Base-by-base conservation (phyloP, 2,329 filamentous ascomycete species). In the Aspergillus eucalypticola region DNA sequence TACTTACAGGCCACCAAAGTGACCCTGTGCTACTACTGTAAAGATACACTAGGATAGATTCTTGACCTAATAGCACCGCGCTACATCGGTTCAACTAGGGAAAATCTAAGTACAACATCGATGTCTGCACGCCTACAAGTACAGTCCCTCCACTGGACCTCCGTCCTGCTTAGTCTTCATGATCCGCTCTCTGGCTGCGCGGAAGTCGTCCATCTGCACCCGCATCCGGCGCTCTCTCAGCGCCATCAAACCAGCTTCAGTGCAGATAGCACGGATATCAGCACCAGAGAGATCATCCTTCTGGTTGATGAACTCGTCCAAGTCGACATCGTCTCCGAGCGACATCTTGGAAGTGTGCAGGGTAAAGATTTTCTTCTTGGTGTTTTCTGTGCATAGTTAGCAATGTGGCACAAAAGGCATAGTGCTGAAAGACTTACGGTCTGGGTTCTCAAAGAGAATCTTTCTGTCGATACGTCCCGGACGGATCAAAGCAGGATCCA, bases 281-380 rank as follows among this genome's bases (percentile, higher is more conserved):
- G 95, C 95, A 78, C 95, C 95, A 4, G 91, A 96, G 7, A 99
- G 84, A 71, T 99, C 96, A 71, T 99, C 95, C 84, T 99, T 99
- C 77, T 98, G 94, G 65, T 88, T 93, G 75, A 99, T 97, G 74
- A 99, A 98, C 79, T 99, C 95, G 70, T 99, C 95, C 49, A 99
- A 83, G 64, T 99, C 96, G n/a, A 99, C 95, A 68, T 99, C 96
- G 63, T 94, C 90, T 69, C 91, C 92, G 42, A 99, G 84, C 55
- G 88, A 96, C 95, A 99, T 99, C 86, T 99, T 99, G 75, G 91
- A 96, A 2, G 95, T 99, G 80, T 99, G 95, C 6, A 99, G 86
- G 13, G 90, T 93, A 79, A 99, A 99, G 74, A 99, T 99, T 88
- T 99, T 99, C 83, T 94, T 86, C 81, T 90, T 90, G 60, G 95